phyloP scores from a whole-genome alignment of 108 stramenopile genomes.

The Bacterosira constricta region DNA sequence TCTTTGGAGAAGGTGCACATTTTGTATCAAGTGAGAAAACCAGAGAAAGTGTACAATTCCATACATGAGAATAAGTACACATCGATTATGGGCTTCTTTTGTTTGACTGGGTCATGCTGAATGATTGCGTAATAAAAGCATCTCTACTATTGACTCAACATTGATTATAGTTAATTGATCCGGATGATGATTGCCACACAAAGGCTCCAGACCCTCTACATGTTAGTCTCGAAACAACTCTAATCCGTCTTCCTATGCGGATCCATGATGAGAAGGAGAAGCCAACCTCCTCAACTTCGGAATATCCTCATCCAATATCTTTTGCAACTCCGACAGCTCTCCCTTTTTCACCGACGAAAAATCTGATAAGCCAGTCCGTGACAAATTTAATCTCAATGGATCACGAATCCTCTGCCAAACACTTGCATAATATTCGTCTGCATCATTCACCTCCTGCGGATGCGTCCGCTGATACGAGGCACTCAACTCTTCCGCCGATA shows the following conservation, averaged over 20 bases:
- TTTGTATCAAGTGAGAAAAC: no score
- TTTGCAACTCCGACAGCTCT: slow-evolving; percentile 70
- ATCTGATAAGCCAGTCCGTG: slow-evolving; percentile 57
- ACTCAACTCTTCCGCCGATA: slow-evolving; percentile 63
- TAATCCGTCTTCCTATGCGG: slow-evolving; percentile 11
- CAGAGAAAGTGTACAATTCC: no score
- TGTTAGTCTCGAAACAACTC: not conserved
- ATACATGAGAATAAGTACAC: no score
- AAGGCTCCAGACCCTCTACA: no score
- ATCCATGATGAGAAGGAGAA: slow-evolving; percentile 75
- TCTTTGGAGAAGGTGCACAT: no score
- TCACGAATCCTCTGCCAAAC: slow-evolving; percentile 88
- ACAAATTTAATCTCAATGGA: slow-evolving; percentile 63
- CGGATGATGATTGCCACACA: no score
- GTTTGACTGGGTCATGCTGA: no score
- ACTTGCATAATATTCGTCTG: slow-evolving; percentile 86
- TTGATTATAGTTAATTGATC: no score
- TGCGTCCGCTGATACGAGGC: slow-evolving; percentile 81
- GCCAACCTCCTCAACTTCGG: slow-evolving; percentile 82
- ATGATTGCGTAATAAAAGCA: no score
- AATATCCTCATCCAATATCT: slow-evolving; percentile 86
- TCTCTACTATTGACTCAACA: no score
- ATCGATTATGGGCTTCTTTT: no score
- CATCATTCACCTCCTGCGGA: slow-evolving; percentile 80
- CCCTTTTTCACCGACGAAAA: slow-evolving; percentile 50